A percentile compares a stretch with the other conserved stretches of the same genome.
Conservation (phyloP, 805 yeast genomes). For the Torulaspora quercuum region DNA sequence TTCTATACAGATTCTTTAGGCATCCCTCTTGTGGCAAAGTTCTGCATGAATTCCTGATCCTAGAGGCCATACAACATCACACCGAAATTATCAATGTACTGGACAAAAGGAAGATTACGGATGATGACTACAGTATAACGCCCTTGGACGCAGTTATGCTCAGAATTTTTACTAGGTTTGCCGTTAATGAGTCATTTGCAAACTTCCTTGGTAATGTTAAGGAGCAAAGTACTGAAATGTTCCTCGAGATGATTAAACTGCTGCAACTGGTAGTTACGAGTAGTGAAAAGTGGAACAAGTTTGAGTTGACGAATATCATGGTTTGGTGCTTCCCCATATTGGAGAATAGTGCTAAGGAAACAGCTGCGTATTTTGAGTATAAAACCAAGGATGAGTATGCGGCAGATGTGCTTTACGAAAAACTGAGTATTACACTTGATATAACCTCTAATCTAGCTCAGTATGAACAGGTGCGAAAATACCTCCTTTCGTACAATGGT, state of each 20-base stretch:
- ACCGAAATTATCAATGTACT: conserved; percentile 15
- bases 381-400: conserved; percentile 16
- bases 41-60: conserved; percentile 21
- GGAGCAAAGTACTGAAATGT: conserved; percentile 10
- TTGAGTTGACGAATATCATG: conserved; percentile 39
- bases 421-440: conserved; percentile 34
- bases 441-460: conserved; percentile 35
- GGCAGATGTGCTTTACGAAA: conserved; percentile 31
- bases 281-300: conserved; percentile 38
- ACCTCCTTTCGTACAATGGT: conserved; percentile 38
- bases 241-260: conserved; percentile 25
- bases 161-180: conserved; percentile 30
- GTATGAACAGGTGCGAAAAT: conserved; percentile 38
- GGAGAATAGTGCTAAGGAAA: conserved; percentile 21
- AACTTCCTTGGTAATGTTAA: conserved; percentile 28
- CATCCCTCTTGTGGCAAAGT: conserved; percentile 16
- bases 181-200: conserved; percentile 38
- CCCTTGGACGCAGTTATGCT: conserved; percentile 25
- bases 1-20: conserved; percentile 27
- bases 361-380: conserved; percentile 28
- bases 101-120: neutral
- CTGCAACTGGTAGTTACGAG: conserved; percentile 39
- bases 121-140: conserved; percentile 14
- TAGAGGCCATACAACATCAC: conserved; percentile 16
- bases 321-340: conserved; percentile 40